Percentiles rank a stretch among this genome's conserved stretches.
Conservation (phyloP, 2,329 filamentous ascomycete genomes). For the Penicillium sp. region DNA sequence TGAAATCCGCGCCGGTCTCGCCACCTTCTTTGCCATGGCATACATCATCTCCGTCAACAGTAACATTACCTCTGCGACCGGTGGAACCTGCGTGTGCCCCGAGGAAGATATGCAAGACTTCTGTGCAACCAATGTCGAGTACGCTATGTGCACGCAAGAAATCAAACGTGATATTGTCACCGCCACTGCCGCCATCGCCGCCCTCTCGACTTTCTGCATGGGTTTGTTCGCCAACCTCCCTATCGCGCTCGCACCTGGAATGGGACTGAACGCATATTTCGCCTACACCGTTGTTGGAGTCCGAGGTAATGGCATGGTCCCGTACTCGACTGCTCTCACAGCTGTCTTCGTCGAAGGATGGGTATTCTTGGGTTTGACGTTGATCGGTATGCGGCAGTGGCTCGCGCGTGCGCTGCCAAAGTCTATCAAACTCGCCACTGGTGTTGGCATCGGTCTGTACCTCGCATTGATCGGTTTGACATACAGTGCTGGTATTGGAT, state of each 20-base stretch:
- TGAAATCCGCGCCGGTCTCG: slow-evolving; percentile 77
- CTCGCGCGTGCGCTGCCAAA: slow-evolving; percentile 77
- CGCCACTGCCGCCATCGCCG: slow-evolving; percentile 78
- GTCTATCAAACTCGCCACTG: slow-evolving; percentile 82
- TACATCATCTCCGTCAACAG: slow-evolving; percentile 71
- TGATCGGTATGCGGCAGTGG: slow-evolving; percentile 83
- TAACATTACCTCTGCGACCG: slow-evolving; percentile 67
- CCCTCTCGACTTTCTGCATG: slow-evolving; percentile 78
- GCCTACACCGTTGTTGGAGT: slow-evolving; percentile 76
- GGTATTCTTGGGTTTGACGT: slow-evolving; percentile 75
- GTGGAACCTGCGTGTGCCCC: slow-evolving; percentile 74
- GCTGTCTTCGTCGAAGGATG: slow-evolving; percentile 87
- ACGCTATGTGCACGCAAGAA: slow-evolving; percentile 48
- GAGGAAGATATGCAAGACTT: slow-evolving; percentile 38
- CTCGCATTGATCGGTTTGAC: slow-evolving; percentile 64
- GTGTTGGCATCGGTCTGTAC: slow-evolving; percentile 82
- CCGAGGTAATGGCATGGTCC: slow-evolving; percentile 70
- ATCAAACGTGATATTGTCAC: slow-evolving; percentile 78
- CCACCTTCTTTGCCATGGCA: slow-evolving; percentile 77
- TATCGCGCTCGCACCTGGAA: slow-evolving; percentile 69
- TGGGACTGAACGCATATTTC: slow-evolving; percentile 87
- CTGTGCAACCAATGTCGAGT: slow-evolving; percentile 51
- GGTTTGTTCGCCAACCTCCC: slow-evolving; percentile 79
- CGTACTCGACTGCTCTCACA: slow-evolving; percentile 73
- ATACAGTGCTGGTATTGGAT: slow-evolving; percentile 78